Percentiles rank a stretch among this genome's conserved stretches.
phyloP scores from a whole-genome alignment of 352 stramenopile species.

The Aphanomyces astaci region DNA sequence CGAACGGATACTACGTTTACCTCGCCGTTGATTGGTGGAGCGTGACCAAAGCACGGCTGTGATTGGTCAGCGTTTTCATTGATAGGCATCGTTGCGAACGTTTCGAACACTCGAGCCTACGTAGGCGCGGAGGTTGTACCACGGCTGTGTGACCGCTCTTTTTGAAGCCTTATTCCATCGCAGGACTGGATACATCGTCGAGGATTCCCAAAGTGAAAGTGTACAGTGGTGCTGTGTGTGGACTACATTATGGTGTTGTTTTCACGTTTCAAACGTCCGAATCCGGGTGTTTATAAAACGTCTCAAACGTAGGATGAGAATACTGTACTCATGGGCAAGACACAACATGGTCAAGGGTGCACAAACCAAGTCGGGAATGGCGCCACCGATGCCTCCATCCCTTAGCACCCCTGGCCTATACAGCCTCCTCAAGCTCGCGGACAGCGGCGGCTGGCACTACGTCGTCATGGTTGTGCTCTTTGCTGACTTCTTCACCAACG shows the following conservation, averaged over 20 bases:
- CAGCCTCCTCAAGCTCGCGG: neutral
- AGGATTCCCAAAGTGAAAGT: too few relatives aligned
- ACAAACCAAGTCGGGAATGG: neutral
- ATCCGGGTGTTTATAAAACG: neutral
- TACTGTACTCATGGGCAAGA: too few relatives aligned
- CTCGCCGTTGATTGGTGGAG: neutral
- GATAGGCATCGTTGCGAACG: neutral
- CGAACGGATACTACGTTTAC: too few relatives aligned
- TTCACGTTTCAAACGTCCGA: too few relatives aligned
- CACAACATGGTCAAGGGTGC: neutral
- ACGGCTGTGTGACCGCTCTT: too few relatives aligned
- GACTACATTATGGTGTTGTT: too few relatives aligned
- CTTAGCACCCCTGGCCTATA: neutral
- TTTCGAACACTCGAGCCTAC: too few relatives aligned
- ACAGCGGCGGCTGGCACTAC: neutral
- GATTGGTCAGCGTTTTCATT: neutral
- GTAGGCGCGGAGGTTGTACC: too few relatives aligned
- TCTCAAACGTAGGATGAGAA: neutral
- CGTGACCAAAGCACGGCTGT: neutral
- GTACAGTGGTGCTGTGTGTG: too few relatives aligned
- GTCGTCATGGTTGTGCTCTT: constrained; percentile 60
- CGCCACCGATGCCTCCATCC: neutral
- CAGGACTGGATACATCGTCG: neutral
- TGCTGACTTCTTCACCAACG: constrained; percentile 73
- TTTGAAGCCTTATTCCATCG: too few relatives aligned